These are phyloP conservation scores for Euphorbia corollata DNA, from an alignment of 441 rosid species.

Conservation along the genomic window DNA sequence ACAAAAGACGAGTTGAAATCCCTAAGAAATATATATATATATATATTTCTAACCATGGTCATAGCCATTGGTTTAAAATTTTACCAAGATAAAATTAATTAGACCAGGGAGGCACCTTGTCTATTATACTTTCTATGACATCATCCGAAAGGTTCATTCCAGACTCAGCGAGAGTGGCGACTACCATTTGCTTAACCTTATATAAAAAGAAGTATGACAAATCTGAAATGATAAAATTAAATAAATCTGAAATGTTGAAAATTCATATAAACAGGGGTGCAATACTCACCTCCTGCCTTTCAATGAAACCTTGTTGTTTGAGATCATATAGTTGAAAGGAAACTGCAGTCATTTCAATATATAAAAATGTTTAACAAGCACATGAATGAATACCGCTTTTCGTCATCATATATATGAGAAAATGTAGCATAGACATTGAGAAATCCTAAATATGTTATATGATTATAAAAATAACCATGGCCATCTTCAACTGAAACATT, in stretches of 20 bases:
- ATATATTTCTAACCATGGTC: too few relatives aligned
- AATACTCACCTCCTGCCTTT: slow-evolving; percentile 63
- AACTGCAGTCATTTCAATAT: slow-evolving; percentile 40
- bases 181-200: slow-evolving; percentile 94
- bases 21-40: neutral
- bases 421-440: neutral
- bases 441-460: neutral
- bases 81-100: neutral
- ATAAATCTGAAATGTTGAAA: neutral
- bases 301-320: slow-evolving; percentile 95
- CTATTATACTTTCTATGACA: slow-evolving; percentile 83
- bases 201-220: neutral
- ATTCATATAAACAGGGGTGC: neutral
- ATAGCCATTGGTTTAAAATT: neutral
- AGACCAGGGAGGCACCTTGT: slow-evolving; percentile 44
- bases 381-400: neutral
- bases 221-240: too few relatives aligned
- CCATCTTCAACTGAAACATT: neutral
- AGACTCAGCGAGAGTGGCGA: slow-evolving; percentile 89
- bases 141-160: slow-evolving; percentile 92
- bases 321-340: slow-evolving; percentile 88
- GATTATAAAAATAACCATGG: neutral
- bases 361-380: slow-evolving; percentile 12
- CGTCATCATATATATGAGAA: neutral
- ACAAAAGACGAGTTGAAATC: neutral